These are phyloP conservation scores for Sporothrix mexicana DNA, from an alignment of 2,329 filamentous ascomycete species.

Conservation along the genomic window DNA sequence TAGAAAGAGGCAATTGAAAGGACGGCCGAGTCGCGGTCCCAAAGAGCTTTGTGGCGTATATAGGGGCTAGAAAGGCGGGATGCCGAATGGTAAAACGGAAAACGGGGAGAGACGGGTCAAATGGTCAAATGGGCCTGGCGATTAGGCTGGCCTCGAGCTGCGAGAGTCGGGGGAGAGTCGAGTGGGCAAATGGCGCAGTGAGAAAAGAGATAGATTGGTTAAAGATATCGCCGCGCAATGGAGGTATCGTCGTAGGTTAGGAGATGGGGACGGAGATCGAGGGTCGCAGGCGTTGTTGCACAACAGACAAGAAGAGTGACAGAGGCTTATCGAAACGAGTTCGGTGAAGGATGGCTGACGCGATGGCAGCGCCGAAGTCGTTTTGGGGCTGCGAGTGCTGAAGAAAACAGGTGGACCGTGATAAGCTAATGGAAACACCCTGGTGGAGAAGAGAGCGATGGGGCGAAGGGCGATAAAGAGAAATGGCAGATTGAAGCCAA, in stretches of 20 bases:
- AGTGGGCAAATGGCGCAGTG: background rate
- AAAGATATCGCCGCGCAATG: background rate
- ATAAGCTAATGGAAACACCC: conserved; percentile 8
- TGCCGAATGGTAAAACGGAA: conserved; percentile 18
- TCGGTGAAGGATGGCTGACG: conserved; percentile 10
- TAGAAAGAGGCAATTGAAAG: background rate
- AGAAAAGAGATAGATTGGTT: background rate
- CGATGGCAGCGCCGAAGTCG: conserved; percentile 13
- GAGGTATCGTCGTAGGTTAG: background rate
- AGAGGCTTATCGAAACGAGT: conserved; percentile 2
- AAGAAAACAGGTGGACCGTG: conserved; percentile 9
- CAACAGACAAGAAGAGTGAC: background rate
- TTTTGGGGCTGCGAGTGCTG: conserved; percentile 4
- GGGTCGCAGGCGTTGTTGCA: background rate
- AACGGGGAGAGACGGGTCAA: background rate
- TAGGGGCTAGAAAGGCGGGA: background rate
- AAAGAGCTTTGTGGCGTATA: conserved; percentile 3
- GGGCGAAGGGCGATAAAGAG: too few species aligned
- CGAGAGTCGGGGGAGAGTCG: background rate
- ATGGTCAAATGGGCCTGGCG: conserved; percentile 12
- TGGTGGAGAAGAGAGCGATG: background rate
- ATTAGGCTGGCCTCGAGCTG: conserved; percentile 18
- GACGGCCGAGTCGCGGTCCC: background rate
- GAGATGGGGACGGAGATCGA: background rate
- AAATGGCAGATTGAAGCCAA: background rate